These are phyloP conservation scores for Starmerella sp. DNA, from an alignment of 805 yeast species.

Conservation along the genomic window DNA sequence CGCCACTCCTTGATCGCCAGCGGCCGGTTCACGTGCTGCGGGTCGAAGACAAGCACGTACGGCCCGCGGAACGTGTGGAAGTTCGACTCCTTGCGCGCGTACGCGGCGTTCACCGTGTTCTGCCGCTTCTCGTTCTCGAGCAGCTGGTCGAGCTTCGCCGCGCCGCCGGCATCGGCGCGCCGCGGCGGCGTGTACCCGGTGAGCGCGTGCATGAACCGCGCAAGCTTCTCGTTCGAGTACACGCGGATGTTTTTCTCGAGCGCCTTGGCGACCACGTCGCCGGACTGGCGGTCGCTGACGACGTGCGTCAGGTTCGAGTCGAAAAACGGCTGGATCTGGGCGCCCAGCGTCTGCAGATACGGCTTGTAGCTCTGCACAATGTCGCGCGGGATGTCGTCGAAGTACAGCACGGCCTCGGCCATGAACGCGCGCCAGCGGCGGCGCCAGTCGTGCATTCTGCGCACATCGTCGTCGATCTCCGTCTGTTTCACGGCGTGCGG, in stretches of 20 bases:
- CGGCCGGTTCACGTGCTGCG: slow-evolving; percentile 67
- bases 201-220: slow-evolving; percentile 48
- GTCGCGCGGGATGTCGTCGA: slow-evolving; percentile 38
- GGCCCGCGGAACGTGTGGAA: slow-evolving; percentile 67
- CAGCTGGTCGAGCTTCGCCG: slow-evolving; percentile 40
- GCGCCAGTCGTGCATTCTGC: slow-evolving; percentile 40
- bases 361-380: slow-evolving; percentile 24
- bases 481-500: not conserved
- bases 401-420: slow-evolving; percentile 48
- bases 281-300: slow-evolving; percentile 43
- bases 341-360: slow-evolving; percentile 26
- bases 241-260: slow-evolving; percentile 54
- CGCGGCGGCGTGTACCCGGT: slow-evolving; percentile 13
- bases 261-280: slow-evolving; percentile 61
- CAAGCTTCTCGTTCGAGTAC: slow-evolving; percentile 80
- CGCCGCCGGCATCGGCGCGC: slow-evolving; percentile 25
- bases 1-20: slow-evolving; percentile 75
- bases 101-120: slow-evolving; percentile 62
- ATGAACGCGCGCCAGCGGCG: slow-evolving; percentile 52
- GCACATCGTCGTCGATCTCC: slow-evolving; percentile 5
- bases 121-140: slow-evolving; percentile 58
- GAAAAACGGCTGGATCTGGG: slow-evolving; percentile 46
- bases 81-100: slow-evolving; percentile 65
- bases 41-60: slow-evolving; percentile 69
- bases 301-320: slow-evolving; percentile 62